Evolutionary conservation across 1,284 basidiomycete genomes (phyloP).

Genomic region (Clitocybe nebularis): DNA sequence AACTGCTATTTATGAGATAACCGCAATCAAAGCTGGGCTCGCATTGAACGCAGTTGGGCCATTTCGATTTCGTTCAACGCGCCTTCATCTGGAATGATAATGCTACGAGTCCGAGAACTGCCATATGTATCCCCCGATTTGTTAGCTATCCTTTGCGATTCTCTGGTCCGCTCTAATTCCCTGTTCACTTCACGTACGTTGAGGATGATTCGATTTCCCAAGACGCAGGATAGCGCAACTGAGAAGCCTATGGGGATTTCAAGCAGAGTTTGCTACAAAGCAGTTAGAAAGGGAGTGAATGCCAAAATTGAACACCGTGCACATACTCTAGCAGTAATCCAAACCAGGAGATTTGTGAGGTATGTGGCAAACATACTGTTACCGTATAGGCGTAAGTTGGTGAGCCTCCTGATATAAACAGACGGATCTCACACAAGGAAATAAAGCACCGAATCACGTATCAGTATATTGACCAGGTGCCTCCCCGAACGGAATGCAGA

Average conservation of each 20-base stretch:
- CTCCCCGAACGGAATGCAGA: constrained; percentile 38
- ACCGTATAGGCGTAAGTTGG: constrained; percentile 2
- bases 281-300: constrained; percentile 1
- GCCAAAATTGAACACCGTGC: background rate
- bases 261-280: constrained; percentile 29
- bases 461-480: constrained; percentile 43
- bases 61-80: constrained; percentile 36
- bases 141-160: background rate
- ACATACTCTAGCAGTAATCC: constrained; percentile 43
- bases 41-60: constrained; percentile 35
- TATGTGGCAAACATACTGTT: constrained; percentile 53
- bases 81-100: constrained; percentile 2
- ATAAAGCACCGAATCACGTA: constrained; percentile 53
- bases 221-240: constrained; percentile 52
- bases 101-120: constrained; percentile 15
- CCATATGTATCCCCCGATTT: no score
- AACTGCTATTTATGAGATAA: background rate
- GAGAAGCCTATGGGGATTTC: constrained; percentile 56
- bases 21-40: constrained; percentile 16
- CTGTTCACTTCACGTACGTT: constrained; percentile 46
- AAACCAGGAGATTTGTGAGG: constrained; percentile 48
- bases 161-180: constrained; percentile 21
- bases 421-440: constrained; percentile 43
- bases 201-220: constrained; percentile 51
- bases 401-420: background rate